These are phyloP conservation scores for Paramecium pentaurelia DNA, from an alignment of 73 alveolate genomes.

Conservation along the genomic window DNA sequence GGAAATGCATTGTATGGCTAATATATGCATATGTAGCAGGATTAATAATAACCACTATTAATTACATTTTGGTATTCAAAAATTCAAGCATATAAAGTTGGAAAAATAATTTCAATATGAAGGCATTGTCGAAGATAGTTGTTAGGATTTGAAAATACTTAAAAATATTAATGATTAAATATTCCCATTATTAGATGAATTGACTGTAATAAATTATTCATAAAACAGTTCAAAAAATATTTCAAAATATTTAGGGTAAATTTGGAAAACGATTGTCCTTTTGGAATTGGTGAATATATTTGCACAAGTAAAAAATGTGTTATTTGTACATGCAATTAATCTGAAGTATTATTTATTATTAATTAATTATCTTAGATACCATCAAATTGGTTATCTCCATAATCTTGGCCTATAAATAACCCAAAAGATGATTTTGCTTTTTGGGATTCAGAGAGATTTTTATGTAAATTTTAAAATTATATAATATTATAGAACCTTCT, in stretches of 20 bases:
- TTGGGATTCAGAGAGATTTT: slow-evolving; percentile 45
- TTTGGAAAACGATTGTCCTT: slow-evolving; percentile 38
- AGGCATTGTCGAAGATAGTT: not conserved
- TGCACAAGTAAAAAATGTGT: slow-evolving; percentile 49
- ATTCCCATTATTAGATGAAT: slow-evolving; percentile 1
- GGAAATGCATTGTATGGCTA: not conserved
- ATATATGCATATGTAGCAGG: not conserved
- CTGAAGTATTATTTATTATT: not conserved
- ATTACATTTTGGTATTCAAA: not conserved
- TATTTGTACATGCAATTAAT: slow-evolving; percentile 1
- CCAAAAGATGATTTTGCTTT: slow-evolving; percentile 50
- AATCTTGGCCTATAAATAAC: not conserved
- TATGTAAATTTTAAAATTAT: not conserved
- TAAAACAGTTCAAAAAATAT: not conserved
- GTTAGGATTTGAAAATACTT: not conserved
- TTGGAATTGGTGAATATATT: slow-evolving; percentile 6
- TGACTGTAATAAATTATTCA: not conserved
- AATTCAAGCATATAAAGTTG: not conserved
- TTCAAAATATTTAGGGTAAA: not conserved
- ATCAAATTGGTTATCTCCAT: not conserved
- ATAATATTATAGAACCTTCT: not conserved
- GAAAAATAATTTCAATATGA: not conserved
- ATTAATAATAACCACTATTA: not conserved
- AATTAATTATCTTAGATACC: not conserved
- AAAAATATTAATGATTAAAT: not conserved